phyloP scores from a whole-genome alignment of 352 stramenopile species.

The Stramenopiles sp. region DNA sequence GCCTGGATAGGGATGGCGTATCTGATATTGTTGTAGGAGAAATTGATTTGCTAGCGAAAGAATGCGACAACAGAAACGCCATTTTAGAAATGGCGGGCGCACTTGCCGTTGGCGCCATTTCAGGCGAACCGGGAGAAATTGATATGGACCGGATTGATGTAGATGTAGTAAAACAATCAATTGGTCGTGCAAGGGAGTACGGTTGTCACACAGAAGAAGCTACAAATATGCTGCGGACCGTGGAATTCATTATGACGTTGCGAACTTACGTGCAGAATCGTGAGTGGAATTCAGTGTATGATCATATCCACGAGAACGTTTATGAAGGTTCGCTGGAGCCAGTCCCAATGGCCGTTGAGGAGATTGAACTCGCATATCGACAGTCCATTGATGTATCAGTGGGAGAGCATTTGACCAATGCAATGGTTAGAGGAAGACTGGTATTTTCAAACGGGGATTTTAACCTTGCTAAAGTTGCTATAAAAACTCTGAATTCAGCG shows the following conservation, averaged over 20 bases:
- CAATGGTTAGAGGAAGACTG: not conserved
- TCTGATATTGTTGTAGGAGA: not conserved
- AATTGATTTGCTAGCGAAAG: not conserved
- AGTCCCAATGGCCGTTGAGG: not conserved
- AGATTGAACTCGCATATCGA: not conserved
- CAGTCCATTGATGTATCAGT: conserved; percentile 4
- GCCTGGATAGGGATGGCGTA: too few relatives aligned
- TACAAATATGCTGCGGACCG: not conserved
- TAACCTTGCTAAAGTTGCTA: conserved; percentile 1
- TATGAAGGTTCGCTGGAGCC: not conserved
- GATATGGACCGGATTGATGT: not conserved
- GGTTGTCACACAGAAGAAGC: not conserved
- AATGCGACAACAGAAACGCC: not conserved
- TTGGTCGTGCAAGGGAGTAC: not conserved
- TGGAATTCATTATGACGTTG: not conserved
- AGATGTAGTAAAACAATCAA: not conserved
- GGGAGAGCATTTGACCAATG: not conserved
- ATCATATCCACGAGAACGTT: not conserved
- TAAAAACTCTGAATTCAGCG: not conserved
- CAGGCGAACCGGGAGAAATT: not conserved
- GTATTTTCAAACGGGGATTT: not conserved
- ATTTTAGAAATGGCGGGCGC: conserved; percentile 1
- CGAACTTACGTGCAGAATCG: not conserved
- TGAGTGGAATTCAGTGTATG: conserved; percentile 2
- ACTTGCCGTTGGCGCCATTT: not conserved